Conservation (phyloP, 78 protist genomes). For the Monocercomonoides exilis region DNA sequence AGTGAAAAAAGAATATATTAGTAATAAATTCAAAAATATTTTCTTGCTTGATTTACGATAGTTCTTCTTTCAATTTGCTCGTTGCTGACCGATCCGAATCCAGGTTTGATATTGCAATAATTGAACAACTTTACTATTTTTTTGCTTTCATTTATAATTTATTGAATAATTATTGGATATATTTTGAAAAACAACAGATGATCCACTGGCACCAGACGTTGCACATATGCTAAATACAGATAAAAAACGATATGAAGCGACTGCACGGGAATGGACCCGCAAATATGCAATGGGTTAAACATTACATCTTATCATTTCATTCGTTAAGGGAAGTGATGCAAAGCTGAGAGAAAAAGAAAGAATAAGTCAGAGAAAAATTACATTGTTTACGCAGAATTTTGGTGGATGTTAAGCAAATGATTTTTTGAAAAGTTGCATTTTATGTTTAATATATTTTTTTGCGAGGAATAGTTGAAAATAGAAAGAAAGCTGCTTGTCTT, state of each 20-base stretch:
- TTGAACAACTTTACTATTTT: background rate
- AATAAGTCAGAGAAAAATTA: no score
- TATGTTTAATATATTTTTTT: no score
- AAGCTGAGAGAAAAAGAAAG: no score
- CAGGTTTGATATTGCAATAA: conserved; percentile 15
- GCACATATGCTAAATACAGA: background rate
- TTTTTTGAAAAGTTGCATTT: no score
- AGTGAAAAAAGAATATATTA: no score
- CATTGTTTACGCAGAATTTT: no score
- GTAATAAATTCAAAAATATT: no score
- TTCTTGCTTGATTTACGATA: background rate
- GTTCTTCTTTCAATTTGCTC: conserved; percentile 75
- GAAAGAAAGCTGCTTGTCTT: no score
- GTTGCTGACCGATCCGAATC: conserved; percentile 85
- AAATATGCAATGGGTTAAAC: background rate
- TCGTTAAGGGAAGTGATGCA: background rate
- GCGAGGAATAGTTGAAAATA: no score
- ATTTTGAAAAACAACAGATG: no score
- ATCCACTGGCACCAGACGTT: conserved; percentile 1
- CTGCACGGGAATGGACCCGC: conserved; percentile 2
- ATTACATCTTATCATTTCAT: background rate
- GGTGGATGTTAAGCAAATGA: no score
- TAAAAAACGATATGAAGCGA: background rate
- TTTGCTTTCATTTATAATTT: background rate
- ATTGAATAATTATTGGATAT: no score